Evolutionary conservation across 2,329 filamentous ascomycete species (phyloP).

Genomic region (Alternaria atra): DNA sequence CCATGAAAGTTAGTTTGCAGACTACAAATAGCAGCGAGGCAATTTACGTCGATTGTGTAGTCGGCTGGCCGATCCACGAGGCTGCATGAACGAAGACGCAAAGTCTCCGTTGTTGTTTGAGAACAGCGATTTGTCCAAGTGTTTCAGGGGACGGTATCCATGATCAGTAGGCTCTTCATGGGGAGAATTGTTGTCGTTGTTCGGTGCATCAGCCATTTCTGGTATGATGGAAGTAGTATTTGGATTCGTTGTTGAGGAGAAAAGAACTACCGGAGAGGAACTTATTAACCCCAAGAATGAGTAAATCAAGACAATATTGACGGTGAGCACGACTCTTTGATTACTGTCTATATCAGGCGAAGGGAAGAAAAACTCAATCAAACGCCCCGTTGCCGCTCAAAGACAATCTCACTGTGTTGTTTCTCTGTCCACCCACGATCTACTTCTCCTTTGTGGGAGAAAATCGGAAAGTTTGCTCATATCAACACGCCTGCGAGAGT

Average conservation of each 20-base stretch:
- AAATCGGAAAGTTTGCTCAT: not conserved
- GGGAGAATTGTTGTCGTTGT: not conserved
- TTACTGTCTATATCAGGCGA: not conserved
- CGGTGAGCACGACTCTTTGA: not conserved
- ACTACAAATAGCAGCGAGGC: not conserved
- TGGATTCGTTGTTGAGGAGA: not conserved
- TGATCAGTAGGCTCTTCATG: not conserved
- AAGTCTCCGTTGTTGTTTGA: constrained; percentile 10
- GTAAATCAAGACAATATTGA: not conserved
- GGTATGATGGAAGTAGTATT: not conserved
- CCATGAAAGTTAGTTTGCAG: not conserved
- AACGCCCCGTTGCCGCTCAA: not conserved
- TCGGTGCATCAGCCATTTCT: not conserved
- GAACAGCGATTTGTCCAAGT: constrained; percentile 8
- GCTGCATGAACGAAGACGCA: constrained; percentile 6
- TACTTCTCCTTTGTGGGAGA: not conserved
- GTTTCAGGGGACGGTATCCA: not conserved
- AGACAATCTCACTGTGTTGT: not conserved
- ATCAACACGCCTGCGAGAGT: not conserved
- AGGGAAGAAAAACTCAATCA: not conserved
- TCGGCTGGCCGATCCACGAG: not conserved
- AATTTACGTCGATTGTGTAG: constrained; percentile 5
- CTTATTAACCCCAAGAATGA: not conserved
- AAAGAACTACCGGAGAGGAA: not conserved
- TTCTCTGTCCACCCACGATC: not conserved